Evolutionary conservation across 257 asterid genomes (phyloP), one percentile per base, ranked within the genome.

Genomic region (Schizonepeta tenuifolia): DNA sequence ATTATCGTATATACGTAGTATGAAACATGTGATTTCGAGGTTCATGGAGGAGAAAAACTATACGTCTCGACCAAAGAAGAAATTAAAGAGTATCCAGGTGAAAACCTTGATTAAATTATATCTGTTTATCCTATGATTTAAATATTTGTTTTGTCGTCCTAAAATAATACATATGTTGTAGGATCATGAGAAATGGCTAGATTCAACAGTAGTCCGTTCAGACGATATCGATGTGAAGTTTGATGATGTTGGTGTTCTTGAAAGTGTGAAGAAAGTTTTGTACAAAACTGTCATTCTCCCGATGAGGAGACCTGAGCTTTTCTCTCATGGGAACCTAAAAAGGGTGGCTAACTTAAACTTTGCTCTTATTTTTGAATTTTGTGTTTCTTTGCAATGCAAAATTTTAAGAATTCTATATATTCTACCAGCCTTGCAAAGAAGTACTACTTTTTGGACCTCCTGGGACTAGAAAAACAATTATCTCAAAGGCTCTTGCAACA

Each of bases 371-470:
- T 6, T 7, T 5, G 17, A 6, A 7, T 10, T 26, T 55, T 22
- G 12, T 26, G 14, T 51, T 56, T 28, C 64, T 11, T 49, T 43
- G 60, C 15, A 8, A 9, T 3, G 9, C n/a, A 15, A 10, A 55
- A 22, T 22, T 55, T 36, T 55, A 22, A 22, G 24, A 9, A 24
- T 54, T 24, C 33, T 21, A 11, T 3, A 22, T 21, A 26, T 9
- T 22, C 6, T 22, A 1, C 15, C 63, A 87, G 96, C 89, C 93
- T 68, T 85, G 96, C 88, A 89, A 85, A 78, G 96, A 93, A 22
- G 76, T 89, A 74, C 81, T 89, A 75, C 97, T 93, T 49, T 91
- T 91, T 76, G 98, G 98, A 24, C 98, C 98, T 71, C 98, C 98
- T n/a, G 98, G 98, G 67, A 93, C 97, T 28, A 97, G 98, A 65